Base-by-base conservation (phyloP, 129 eudicot species). In the Scalesia atractyloides region DNA sequence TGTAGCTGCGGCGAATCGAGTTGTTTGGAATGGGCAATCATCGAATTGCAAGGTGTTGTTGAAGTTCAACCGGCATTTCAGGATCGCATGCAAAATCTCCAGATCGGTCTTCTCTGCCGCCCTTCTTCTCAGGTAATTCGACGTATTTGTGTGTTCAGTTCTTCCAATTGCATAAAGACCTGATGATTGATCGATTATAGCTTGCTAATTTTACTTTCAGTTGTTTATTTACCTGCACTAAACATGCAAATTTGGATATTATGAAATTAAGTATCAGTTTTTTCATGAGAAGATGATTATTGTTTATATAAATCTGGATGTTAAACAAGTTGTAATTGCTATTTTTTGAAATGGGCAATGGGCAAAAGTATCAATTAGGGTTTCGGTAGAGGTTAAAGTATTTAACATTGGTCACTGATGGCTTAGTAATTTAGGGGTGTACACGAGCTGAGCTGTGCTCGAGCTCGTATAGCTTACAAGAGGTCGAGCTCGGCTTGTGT, bases 21-120 rank as follows among this genome's bases (percentile, higher is more conserved):
- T 16, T 95, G 99, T 69, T 86, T 84, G 0, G 99, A 95, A 85
- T 95, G 99, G 99, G 99, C 96, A 9, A 83, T 95, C 62, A 81
- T 95, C 44, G 99, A 95, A 74, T 22, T 88, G 30, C 99, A 95
- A 71, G 99, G 99, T 15, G 87, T 86, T 7, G 85, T 95, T 62
- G 97, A 95, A 81, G 84, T 86, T 52, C 97, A 87, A 14, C 84
- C 96, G n/a, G 81, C 82, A 11, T 84, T 90, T 43, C 77, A 81
- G 57, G 66, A 86, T 30, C 83, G 79, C 61, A 81, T 88, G 41
- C 88, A 72, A 34, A 83, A 85, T 78, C 94, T 95, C 52, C 85
- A 85, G 63, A 90, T 95, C 63, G 97, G 94, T 70, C 56, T 76
- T 14, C 94, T 95, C 14, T 95, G 99, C 84, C 99, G 99, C 79